A percentile compares a stretch with the other conserved stretches of the same genome.
Evolutionary conservation across 1,139 yeast species (phyloP).

Genomic region (Diutina pseudorugosa): DNA sequence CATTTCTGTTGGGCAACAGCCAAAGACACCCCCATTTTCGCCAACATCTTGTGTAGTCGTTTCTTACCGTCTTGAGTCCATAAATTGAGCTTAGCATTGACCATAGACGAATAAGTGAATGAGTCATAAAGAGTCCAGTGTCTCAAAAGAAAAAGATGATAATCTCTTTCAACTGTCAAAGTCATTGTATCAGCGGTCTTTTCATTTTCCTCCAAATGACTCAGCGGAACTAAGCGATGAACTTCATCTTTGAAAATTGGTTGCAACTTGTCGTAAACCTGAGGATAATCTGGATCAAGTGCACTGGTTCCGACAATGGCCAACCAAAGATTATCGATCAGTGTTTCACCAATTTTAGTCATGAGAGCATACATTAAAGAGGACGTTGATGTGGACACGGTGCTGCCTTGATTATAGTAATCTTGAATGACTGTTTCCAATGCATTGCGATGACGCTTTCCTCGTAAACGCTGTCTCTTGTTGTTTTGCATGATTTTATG

Average conservation of each 20-base stretch:
- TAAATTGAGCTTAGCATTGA: conserved; percentile 72
- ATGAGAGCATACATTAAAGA: conserved; percentile 71
- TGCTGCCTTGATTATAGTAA: conserved; percentile 76
- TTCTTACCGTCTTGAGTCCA: conserved; percentile 93
- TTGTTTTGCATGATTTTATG: conserved; percentile 15
- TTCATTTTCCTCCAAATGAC: conserved; percentile 12
- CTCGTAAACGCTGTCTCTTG: conserved; percentile 20
- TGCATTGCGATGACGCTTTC: conserved; percentile 15
- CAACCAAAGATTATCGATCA: conserved; percentile 65
- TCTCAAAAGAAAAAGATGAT: conserved; percentile 71
- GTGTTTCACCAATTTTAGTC: conserved; percentile 55
- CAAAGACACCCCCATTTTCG: conserved; percentile 90
- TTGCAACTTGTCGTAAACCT: conserved; percentile 58
- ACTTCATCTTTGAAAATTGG: conserved; percentile 81
- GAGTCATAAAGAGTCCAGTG: conserved; percentile 93
- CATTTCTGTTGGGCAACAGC: conserved; percentile 85
- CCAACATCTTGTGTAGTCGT: conserved; percentile 79
- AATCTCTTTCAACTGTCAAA: conserved; percentile 67
- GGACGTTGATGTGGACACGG: conserved; percentile 63
- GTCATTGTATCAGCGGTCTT: conserved; percentile 53
- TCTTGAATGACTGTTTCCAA: conserved; percentile 52
- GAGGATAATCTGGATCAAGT: conserved; percentile 62
- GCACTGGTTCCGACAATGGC: conserved; percentile 85
- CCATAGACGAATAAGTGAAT: conserved; percentile 79
- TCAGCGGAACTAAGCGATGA: conserved; percentile 39